These are phyloP conservation scores for Brassica carinata DNA, from an alignment of 345 rosid genomes.

Conservation along the genomic window DNA sequence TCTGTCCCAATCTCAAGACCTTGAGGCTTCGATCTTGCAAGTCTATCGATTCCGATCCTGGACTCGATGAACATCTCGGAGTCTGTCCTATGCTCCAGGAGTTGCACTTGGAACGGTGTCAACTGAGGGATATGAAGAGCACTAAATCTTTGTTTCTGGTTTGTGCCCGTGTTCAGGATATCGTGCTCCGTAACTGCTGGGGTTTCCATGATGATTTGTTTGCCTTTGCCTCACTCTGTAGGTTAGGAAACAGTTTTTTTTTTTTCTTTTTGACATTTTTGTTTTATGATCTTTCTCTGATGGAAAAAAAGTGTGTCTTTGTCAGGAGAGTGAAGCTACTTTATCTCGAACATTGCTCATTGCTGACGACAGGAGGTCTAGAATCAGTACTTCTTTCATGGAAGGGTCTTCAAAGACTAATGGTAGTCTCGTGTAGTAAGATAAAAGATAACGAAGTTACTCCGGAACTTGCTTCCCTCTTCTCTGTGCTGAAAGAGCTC, in stretches of 20 bases:
- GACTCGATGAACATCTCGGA: conserved; percentile 52
- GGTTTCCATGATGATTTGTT: conserved; percentile 59
- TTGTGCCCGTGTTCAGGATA: conserved; percentile 56
- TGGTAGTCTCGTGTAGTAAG: conserved; percentile 53
- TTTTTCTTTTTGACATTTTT: background rate
- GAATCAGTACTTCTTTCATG: conserved; percentile 52
- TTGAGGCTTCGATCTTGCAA: conserved; percentile 59
- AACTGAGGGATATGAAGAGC: conserved; percentile 47
- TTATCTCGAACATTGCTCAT: conserved; percentile 60
- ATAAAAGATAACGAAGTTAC: conserved; percentile 56
- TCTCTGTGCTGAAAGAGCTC: conserved; percentile 61
- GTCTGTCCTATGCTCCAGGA: conserved; percentile 58
- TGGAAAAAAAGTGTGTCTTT: conserved; percentile 8
- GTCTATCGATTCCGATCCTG: conserved; percentile 55
- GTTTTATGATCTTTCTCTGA: background rate
- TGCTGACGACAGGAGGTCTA: conserved; percentile 58
- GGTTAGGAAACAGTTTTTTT: conserved; percentile 43
- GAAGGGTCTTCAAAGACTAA: conserved; percentile 57
- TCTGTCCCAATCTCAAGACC: conserved; percentile 63
- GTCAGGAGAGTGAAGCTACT: conserved; percentile 58
- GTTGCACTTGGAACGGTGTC: conserved; percentile 59
- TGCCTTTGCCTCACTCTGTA: conserved; percentile 49
- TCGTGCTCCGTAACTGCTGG: conserved; percentile 65
- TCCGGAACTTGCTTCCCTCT: conserved; percentile 54
- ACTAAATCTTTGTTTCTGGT: conserved; percentile 53